Base-by-base conservation (phyloP, 768 basidiomycete species). In the Gelatoporia subvermispora region DNA sequence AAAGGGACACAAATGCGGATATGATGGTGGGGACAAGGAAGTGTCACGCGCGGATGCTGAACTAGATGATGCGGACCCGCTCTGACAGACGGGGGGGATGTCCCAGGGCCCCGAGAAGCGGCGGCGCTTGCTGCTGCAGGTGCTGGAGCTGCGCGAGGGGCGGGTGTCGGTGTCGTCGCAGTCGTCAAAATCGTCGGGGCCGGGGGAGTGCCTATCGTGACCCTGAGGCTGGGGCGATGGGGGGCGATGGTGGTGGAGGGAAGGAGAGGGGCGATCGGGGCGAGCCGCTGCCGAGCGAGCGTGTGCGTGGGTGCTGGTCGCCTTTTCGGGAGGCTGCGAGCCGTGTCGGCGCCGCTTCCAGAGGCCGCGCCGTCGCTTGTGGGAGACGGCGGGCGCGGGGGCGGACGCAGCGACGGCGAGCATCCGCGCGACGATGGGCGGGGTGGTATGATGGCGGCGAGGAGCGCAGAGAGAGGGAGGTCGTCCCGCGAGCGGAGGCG, bases 351-450 rank as follows among this genome's bases (percentile, higher is more conserved):
- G 60, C 41, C 55, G 54, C 25, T 58, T 60, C 62, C 62, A 63
- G 54, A 63, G 57, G 22, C 62, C 62, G 44, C 62, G 55, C 25
- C 60, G 62, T 8, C 60, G 60, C 46, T 62, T 62, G 58, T 38
- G 54, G 38, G 40, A 37, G 25, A 37, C 18, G 45, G 34, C 41
- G 31, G 45, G 35, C 9, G 18, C 11, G 35, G 45, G 36, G 13
- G 18, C 41, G 41, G 41, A n/a, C 18, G 22, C n/a, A 42, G 41
- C n/a, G 41, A 24, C 46, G 46, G 38, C 28, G 28, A 31, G 28
- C 28, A 31, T 31, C 28, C 13, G 35, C 35, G 24, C 22, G 15
- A 35, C 36, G 31, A 35, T 5, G 10, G 22, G 35, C 28, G 45
- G 15, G 34, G 42, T 18, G 18, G 31, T 16, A 38, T 18, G 36